Evolutionary conservation across 805 yeast species (phyloP).

Genomic region (Candida piceae): DNA sequence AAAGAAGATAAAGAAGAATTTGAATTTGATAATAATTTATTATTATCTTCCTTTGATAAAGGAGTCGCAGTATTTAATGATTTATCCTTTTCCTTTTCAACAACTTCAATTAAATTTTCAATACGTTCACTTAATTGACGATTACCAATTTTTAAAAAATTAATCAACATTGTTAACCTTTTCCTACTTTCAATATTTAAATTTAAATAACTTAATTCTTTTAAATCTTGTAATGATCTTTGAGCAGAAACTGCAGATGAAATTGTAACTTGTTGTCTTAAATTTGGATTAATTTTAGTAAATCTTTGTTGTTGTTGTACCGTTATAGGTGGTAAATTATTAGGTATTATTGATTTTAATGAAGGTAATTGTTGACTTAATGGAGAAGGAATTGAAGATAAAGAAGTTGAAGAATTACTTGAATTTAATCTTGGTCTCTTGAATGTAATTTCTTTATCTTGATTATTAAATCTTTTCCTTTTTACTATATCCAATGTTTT

Average conservation of each 20-base stretch:
- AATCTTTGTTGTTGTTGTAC: slow-evolving; percentile 7
- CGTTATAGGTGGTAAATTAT: no score
- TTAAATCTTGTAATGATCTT: slow-evolving; percentile 28
- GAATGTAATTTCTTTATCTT: slow-evolving; percentile 1
- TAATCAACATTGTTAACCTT: slow-evolving; percentile 72
- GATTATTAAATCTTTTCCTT: no score
- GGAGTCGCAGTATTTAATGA: slow-evolving; percentile 6
- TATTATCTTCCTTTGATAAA: background rate
- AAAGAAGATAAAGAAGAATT: slow-evolving; percentile 11
- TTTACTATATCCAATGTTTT: no score
- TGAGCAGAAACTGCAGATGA: slow-evolving; percentile 29
- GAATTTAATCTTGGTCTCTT: slow-evolving; percentile 19
- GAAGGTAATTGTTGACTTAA: background rate
- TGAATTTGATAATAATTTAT: background rate
- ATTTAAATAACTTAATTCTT: slow-evolving; percentile 30
- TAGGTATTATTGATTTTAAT: background rate
- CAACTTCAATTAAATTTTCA: slow-evolving; percentile 37
- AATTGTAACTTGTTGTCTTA: slow-evolving; percentile 26
- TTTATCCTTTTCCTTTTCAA: slow-evolving; percentile 22
- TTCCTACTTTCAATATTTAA: slow-evolving; percentile 61
- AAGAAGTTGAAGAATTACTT: slow-evolving; percentile 7
- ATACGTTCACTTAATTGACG: slow-evolving; percentile 68
- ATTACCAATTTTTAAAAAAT: slow-evolving; percentile 75
- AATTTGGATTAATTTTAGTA: slow-evolving; percentile 11
- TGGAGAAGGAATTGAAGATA: background rate